Evolutionary conservation across 2,329 filamentous ascomycete species (phyloP).

Genomic region (Stachybotrys echinatus): DNA sequence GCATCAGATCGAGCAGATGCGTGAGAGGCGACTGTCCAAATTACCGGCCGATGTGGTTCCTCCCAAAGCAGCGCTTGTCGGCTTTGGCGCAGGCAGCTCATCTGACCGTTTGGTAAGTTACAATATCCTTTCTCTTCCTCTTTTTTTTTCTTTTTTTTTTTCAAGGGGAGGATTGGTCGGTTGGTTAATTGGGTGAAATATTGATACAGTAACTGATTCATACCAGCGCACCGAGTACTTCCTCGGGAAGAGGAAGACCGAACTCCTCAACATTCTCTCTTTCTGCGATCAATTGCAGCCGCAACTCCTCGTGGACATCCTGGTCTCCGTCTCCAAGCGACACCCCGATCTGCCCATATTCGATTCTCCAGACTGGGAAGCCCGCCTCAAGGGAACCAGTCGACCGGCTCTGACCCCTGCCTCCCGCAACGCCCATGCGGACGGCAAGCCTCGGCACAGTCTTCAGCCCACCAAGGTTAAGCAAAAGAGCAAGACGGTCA

Average conservation of each 20-base stretch:
- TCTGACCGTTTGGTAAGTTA: constrained; percentile 27
- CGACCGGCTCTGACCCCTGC: constrained; percentile 5
- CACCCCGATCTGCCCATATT: constrained; percentile 38
- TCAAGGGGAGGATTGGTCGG: too few relatives aligned
- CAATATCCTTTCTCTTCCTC: too few relatives aligned
- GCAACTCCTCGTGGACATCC: constrained; percentile 33
- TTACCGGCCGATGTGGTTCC: constrained; percentile 26
- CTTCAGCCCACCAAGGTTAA: constrained; percentile 21
- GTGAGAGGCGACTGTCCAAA: constrained; percentile 23
- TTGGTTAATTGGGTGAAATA: too few relatives aligned
- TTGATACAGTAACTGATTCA: too few relatives aligned
- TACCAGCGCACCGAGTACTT: constrained; percentile 34
- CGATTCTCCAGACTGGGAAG: constrained; percentile 33
- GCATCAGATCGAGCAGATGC: constrained; percentile 22
- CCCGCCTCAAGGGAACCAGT: constrained; percentile 9
- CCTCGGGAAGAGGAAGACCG: constrained; percentile 26
- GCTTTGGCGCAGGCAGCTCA: constrained; percentile 29
- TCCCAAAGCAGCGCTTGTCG: constrained; percentile 29
- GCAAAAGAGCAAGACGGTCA: constrained; percentile 23
- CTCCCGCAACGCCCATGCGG: constrained; percentile 3
- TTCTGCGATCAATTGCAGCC: constrained; percentile 35
- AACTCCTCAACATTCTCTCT: constrained; percentile 33
- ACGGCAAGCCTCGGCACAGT: constrained; percentile 21
- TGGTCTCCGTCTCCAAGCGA: constrained; percentile 35
- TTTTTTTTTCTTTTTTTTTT: too few relatives aligned